Evolutionary conservation across 257 asterid genomes (phyloP), one percentile per base, ranked within the genome.

Genomic region (Gynochthodes officinalis): DNA sequence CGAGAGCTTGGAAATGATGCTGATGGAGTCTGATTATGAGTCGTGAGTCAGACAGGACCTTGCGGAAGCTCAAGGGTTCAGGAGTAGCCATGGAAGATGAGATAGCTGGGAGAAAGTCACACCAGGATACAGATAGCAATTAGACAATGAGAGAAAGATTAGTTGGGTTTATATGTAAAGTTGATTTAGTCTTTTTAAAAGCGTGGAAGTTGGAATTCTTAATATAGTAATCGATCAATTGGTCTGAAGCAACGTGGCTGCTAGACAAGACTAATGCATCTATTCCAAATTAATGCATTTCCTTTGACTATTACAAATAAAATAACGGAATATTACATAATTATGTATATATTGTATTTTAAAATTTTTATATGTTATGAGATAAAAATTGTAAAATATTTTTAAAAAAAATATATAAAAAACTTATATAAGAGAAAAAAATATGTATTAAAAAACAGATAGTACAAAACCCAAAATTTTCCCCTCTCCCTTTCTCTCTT

Each of bases 21-120:
- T 75, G 49, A 79, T 84, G 92, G 40, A 89, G 73, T 62, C 39
- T 78, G 83, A 87, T 78, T 63, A 88, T 71, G 60, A 78, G 78
- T 66, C 72, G 69, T 14, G 96, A 69, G 55, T 92, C 88, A 50
- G 86, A 76, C 64, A 89, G 80, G 50, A 89, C 67, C 52, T 82
- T 77, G 57, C 83, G 44, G 33, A 89, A 86, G 81, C 44, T 85
- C 7, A 90, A 84, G 67, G 73, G 57, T 55, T 76, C 57, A 32
- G 69, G 44, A 33, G 80, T 0, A 19, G 80, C 68, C 77, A 60
- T 71, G 76, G 67, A 19, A 10, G 76, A 72, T 60, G 35, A 42
- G 58, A 19, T 12, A 71, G 6, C 14, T 59, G 16, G n/a, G 21
- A n/a, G 28, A 37, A 30, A 16, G n/a, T n/a, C n/a, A n/a, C n/a